Evolutionary conservation across 2,329 filamentous ascomycete genomes (phyloP).

Genomic region (Penicillium sp.): DNA sequence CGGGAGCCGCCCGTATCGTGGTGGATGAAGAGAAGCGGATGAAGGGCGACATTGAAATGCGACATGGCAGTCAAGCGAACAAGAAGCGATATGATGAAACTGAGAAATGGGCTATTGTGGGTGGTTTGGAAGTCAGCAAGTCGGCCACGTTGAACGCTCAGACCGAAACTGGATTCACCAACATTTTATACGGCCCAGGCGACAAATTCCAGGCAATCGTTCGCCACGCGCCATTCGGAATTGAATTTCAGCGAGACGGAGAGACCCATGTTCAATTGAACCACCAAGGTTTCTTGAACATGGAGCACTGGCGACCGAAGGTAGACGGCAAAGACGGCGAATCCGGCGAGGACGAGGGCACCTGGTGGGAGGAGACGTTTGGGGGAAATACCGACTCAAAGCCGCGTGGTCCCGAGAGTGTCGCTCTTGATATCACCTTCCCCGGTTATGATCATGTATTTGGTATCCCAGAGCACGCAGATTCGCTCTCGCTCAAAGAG

Average conservation of each 20-base stretch:
- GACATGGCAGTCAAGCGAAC: conserved; percentile 77
- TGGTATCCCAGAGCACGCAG: conserved; percentile 90
- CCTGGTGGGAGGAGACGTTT: conserved; percentile 97
- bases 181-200: conserved; percentile 73
- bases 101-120: conserved; percentile 81
- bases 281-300: conserved; percentile 81
- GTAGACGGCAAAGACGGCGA: conserved; percentile 63
- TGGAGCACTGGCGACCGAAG: conserved; percentile 95
- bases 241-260: conserved; percentile 85
- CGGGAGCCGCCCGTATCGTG: conserved; percentile 80
- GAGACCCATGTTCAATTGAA: conserved; percentile 84
- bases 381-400: conserved; percentile 94
- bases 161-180: conserved; percentile 66
- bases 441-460: conserved; percentile 89
- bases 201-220: conserved; percentile 80
- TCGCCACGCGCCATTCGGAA: conserved; percentile 74
- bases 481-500: conserved; percentile 81
- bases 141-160: conserved; percentile 67
- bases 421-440: conserved; percentile 89
- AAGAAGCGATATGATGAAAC: conserved; percentile 96
- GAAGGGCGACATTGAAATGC: conserved; percentile 83
- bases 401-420: conserved; percentile 88
- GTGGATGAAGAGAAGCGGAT: conserved; percentile 89
- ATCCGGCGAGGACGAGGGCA: conserved; percentile 64
- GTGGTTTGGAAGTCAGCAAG: conserved; percentile 71